Conservation (phyloP, 371 early-diverging fungal species). For the Homolaphlyctis polyrhiza region DNA sequence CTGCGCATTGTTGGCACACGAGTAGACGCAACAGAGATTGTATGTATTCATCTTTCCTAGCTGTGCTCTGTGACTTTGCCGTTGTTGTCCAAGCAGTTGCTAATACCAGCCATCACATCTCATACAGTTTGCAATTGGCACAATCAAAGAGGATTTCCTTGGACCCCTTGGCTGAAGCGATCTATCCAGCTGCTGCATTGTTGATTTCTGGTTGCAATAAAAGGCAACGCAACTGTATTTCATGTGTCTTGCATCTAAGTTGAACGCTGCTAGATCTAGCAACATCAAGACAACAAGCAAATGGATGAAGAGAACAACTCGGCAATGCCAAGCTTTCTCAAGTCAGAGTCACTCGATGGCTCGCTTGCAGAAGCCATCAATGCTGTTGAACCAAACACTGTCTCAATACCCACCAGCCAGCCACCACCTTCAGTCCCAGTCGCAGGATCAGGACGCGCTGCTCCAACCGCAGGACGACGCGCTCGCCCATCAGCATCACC, state of each 20-base stretch:
- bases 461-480: background rate
- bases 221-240: background rate
- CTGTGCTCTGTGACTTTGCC: constrained; percentile 2
- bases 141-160: constrained; percentile 93
- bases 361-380: constrained; percentile 5
- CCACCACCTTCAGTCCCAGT: too few relatives aligned
- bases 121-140: constrained; percentile 82
- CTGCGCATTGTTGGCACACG: constrained; percentile 93
- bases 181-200: background rate
- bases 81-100: too few relatives aligned
- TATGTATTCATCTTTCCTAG: constrained; percentile 41
- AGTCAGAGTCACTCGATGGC: constrained; percentile 2
- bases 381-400: constrained; percentile 2
- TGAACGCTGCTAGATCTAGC: too few relatives aligned
- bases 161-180: constrained; percentile 38
- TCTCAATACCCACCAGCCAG: too few relatives aligned
- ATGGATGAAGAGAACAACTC: background rate
- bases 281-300: too few relatives aligned
- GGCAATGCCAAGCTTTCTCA: background rate
- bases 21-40: constrained; percentile 91
- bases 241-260: background rate
- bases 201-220: background rate
- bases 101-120: too few relatives aligned
- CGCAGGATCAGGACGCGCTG: background rate
- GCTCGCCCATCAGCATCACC: background rate